phyloP scores from a whole-genome alignment of 305 asterid species.

The Ajuga reptans region DNA sequence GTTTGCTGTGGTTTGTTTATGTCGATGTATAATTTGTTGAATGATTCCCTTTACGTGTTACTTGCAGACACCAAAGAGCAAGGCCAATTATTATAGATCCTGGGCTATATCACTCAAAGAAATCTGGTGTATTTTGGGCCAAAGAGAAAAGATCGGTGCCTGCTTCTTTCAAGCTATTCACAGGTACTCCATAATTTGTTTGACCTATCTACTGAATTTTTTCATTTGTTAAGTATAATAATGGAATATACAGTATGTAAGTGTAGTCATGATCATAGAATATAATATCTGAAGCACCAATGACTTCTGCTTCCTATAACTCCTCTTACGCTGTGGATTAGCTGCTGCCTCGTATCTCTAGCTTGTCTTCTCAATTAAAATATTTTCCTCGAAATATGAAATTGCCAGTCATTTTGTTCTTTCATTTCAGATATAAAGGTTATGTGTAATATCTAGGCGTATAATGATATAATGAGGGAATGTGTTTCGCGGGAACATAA shows the following conservation, averaged over 20 bases:
- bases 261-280: background rate
- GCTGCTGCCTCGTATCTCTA: background rate
- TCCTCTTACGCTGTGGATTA: background rate
- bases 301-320: background rate
- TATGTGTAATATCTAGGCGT: background rate
- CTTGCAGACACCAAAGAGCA: conserved; percentile 66
- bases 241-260: background rate
- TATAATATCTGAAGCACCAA: background rate
- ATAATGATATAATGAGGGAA: background rate
- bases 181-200: conserved; percentile 36
- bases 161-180: conserved; percentile 77
- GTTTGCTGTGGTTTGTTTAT: background rate
- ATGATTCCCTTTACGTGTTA: background rate
- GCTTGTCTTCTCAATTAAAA: background rate
- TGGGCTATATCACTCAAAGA: conserved; percentile 75
- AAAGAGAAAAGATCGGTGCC: conserved; percentile 87
- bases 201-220: background rate
- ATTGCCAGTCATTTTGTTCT: background rate
- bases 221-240: background rate
- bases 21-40: background rate
- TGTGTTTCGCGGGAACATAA: background rate
- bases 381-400: background rate
- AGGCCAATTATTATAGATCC: conserved; percentile 86
- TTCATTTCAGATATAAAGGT: background rate
- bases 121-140: conserved; percentile 93